Percentiles rank a stretch among this genome's conserved stretches.
These are phyloP conservation scores for Theileria parva DNA, from an alignment of 169 alveolate genomes.

Conservation along the genomic window DNA sequence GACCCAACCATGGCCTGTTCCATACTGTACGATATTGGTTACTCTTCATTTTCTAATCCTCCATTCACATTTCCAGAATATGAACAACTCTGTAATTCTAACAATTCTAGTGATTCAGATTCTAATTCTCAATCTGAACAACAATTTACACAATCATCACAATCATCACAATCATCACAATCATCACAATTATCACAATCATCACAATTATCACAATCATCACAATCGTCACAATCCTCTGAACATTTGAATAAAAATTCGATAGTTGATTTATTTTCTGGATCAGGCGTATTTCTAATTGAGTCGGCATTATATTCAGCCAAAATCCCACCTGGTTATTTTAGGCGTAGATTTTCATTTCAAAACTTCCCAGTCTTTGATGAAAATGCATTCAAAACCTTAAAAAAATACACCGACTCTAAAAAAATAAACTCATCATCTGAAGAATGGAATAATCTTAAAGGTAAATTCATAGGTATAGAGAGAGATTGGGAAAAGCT, in stretches of 20 bases:
- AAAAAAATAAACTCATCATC: constrained; percentile 1
- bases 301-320: constrained; percentile 58
- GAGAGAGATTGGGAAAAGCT: constrained; percentile 66
- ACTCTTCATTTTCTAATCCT: neutral
- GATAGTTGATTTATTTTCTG: constrained; percentile 38
- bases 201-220: too few relatives aligned
- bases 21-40: constrained; percentile 44
- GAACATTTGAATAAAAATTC: neutral
- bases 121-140: too few relatives aligned
- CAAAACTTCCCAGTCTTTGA: constrained; percentile 22
- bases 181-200: too few relatives aligned
- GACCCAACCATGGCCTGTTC: constrained; percentile 60
- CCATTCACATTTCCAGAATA: constrained; percentile 10
- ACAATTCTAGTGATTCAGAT: neutral
- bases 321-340: constrained; percentile 47
- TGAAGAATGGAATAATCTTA: constrained; percentile 14
- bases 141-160: too few relatives aligned
- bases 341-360: constrained; percentile 10
- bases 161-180: too few relatives aligned
- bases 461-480: constrained; percentile 33
- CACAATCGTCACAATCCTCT: neutral
- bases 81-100: constrained; percentile 16
- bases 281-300: constrained; percentile 55
- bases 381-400: constrained; percentile 3
- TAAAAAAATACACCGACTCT: constrained; percentile 14